phyloP scores from a whole-genome alignment of 495 filamentous ascomycete species.

The Neurospora intermedia region DNA sequence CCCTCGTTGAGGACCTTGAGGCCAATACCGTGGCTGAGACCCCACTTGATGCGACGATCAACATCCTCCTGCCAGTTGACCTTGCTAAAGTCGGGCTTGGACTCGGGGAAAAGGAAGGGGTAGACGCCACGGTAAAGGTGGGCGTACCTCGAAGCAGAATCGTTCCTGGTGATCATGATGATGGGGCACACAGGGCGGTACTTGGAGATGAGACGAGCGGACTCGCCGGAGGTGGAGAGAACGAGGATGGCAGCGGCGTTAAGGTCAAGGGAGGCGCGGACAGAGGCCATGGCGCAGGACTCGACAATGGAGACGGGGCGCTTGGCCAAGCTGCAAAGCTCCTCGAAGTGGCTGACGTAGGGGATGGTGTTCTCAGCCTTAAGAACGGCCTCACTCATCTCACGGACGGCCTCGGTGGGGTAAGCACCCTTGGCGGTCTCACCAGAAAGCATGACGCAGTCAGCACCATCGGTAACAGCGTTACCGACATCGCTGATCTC shows the following conservation, averaged over 20 bases:
- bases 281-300: slow-evolving; percentile 91
- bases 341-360: slow-evolving; percentile 93
- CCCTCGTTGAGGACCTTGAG: slow-evolving; percentile 74
- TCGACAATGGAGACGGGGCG: slow-evolving; percentile 78
- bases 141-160: slow-evolving; percentile 73
- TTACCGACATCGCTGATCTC: slow-evolving; percentile 98
- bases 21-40: slow-evolving; percentile 69
- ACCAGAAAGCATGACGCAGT: slow-evolving; percentile 98
- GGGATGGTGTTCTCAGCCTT: slow-evolving; percentile 93
- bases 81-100: slow-evolving; percentile 81
- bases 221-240: slow-evolving; percentile 81
- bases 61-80: slow-evolving; percentile 98
- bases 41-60: slow-evolving; percentile 93
- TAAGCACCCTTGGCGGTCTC: slow-evolving; percentile 98
- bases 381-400: slow-evolving; percentile 97
- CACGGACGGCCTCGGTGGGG: slow-evolving; percentile 79
- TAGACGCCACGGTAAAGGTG: slow-evolving; percentile 97
- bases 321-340: slow-evolving; percentile 70
- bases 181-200: slow-evolving; percentile 98
- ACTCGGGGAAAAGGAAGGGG: slow-evolving; percentile 86
- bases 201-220: slow-evolving; percentile 90
- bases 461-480: slow-evolving; percentile 91
- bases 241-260: slow-evolving; percentile 93
- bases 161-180: slow-evolving; percentile 91
- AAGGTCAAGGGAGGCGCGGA: slow-evolving; percentile 86